Percentiles rank a stretch among this genome's conserved stretches.
Evolutionary conservation across 495 filamentous ascomycete species (phyloP).

Genomic region (Annulohypoxylon bovei): DNA sequence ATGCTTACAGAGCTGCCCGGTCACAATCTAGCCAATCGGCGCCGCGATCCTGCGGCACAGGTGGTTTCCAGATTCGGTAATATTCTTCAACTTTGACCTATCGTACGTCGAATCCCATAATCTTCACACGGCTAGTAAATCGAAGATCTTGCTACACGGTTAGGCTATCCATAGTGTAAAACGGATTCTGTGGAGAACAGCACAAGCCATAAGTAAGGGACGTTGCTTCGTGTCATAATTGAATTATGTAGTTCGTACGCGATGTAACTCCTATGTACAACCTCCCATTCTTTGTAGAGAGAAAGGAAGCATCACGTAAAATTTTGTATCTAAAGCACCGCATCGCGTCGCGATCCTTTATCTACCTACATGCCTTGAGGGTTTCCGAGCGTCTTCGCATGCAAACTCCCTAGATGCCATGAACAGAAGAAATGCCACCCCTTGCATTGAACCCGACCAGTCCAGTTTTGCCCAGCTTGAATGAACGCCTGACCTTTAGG

Average conservation of each 20-base stretch:
- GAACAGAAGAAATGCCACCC: slow-evolving; percentile 8
- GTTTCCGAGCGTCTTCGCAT: background rate
- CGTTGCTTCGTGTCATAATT: background rate
- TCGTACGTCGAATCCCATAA: slow-evolving; percentile 18
- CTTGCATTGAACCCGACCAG: slow-evolving; percentile 20
- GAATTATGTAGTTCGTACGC: slow-evolving; percentile 12
- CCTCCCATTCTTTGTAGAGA: background rate
- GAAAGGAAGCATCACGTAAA: slow-evolving; percentile 1
- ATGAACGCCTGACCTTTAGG: slow-evolving; percentile 33
- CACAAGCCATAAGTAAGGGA: background rate
- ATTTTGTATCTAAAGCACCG: background rate
- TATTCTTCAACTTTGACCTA: slow-evolving; percentile 25
- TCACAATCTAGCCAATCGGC: slow-evolving; percentile 5
- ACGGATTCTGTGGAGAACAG: background rate
- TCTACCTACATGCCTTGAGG: background rate
- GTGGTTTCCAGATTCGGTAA: slow-evolving; percentile 32
- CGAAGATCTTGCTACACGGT: background rate
- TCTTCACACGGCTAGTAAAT: background rate
- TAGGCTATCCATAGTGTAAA: background rate
- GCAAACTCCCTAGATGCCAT: slow-evolving; percentile 26
- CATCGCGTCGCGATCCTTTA: background rate
- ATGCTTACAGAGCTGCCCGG: background rate
- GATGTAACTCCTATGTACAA: slow-evolving; percentile 17
- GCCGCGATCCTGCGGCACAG: background rate
- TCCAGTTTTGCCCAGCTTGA: slow-evolving; percentile 20